Base-by-base conservation (phyloP, 352 stramenopile species). In the Pythium angustatum region DNA sequence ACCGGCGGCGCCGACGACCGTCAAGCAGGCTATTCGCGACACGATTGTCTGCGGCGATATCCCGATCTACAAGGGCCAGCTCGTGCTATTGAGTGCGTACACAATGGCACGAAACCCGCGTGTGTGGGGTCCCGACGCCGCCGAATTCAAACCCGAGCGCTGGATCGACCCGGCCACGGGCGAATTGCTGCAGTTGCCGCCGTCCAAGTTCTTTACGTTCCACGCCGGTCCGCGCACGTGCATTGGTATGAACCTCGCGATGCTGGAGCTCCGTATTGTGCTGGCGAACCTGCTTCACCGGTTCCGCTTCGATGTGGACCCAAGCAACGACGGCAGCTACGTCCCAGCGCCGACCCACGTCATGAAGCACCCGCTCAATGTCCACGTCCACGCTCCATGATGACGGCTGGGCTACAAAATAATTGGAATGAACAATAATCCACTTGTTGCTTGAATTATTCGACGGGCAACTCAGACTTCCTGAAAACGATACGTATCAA, bases 131-230 rank as follows among this genome's bases (percentile, higher is more conserved):
- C 19, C 58, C 10, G 80, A 93, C 41, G 78, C 78, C 1, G 64
- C 60, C 21, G 79, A 87, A 56, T 88, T 88, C 62, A 82, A 76
- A 41, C 84, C 84, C 2, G 79, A 90, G 51, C 73, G 83, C 4
- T 90, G 75, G 74, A 71, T 90, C 30, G 75, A 77, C 31, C 15
- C 56, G 14, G 19, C 21, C 15, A 38, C 36, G 6, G 68, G 51
- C 27, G 28, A 64, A 22, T 28, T 64, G 21, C 33, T 47, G 28
- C 45, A 57, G 12, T 41, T 57, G 5, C 45, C 44, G 15, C 33
- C 62, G n/a, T 58, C 47, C 60, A 67, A 78, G 61, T 76, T 80
- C 41, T 71, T 78, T 43, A 69, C 57, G 19, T 80, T 78, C 47
- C 68, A 66, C 40, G 70, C 73, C 10, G 73, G 73, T 0, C 70